phyloP scores from a whole-genome alignment of 768 basidiomycete species.

The Strobilomyces echinocephalus region DNA sequence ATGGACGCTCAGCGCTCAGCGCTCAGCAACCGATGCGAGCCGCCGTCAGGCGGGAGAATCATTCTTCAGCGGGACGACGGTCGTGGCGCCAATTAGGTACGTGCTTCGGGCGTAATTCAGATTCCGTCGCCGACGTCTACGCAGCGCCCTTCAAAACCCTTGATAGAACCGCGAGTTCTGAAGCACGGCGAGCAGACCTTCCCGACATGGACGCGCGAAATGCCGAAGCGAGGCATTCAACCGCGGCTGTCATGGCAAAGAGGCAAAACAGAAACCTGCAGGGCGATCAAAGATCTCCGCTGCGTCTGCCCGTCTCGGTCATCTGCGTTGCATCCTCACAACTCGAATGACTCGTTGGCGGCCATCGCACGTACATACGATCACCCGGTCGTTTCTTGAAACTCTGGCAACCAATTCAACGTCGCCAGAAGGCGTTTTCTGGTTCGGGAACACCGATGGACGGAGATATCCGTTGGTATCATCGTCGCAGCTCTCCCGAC shows the following conservation, averaged over 20 bases:
- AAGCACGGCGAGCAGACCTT: background rate
- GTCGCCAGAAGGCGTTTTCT: background rate
- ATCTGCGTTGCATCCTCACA: background rate
- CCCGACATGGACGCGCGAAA: background rate
- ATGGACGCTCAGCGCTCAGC: too few species aligned
- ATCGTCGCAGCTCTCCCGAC: background rate
- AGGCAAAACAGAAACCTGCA: background rate
- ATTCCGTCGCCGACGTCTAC: too few species aligned
- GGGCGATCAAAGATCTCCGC: background rate
- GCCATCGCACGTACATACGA: background rate
- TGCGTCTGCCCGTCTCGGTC: too few species aligned
- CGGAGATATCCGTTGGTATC: slow-evolving; percentile 8
- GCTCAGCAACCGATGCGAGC: too few species aligned
- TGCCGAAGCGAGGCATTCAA: slow-evolving; percentile 2
- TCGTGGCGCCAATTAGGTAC: too few species aligned
- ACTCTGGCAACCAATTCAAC: slow-evolving; percentile 9
- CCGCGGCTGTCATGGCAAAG: background rate
- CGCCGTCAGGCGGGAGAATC: too few species aligned
- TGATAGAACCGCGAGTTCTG: background rate
- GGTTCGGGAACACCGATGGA: background rate
- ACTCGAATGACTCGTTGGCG: background rate
- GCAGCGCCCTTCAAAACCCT: too few species aligned
- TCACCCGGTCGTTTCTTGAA: background rate
- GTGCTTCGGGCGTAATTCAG: too few species aligned
- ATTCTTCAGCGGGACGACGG: too few species aligned